These are phyloP conservation scores for Exophiala sp. DNA, from an alignment of 2,329 filamentous ascomycete genomes.

Conservation along the genomic window DNA sequence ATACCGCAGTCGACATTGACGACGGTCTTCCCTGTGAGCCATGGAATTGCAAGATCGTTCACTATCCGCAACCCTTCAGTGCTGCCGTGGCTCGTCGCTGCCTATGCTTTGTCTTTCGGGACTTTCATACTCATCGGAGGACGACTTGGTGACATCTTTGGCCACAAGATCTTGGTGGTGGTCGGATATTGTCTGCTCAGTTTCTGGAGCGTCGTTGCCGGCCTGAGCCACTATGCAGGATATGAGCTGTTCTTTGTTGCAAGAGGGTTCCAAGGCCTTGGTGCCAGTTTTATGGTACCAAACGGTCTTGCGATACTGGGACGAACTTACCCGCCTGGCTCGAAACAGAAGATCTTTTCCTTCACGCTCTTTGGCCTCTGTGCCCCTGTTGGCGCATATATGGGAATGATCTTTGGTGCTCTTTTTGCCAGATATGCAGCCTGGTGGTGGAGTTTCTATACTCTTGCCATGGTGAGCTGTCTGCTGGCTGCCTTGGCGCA, in stretches of 20 bases:
- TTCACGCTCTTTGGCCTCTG: slow-evolving; percentile 45
- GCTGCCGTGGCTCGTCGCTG: slow-evolving; percentile 39
- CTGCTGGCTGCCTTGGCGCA: slow-evolving; percentile 32
- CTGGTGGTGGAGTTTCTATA: slow-evolving; percentile 46
- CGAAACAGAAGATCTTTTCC: slow-evolving; percentile 49
- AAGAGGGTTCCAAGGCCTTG: slow-evolving; percentile 42
- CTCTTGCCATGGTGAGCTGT: slow-evolving; percentile 35
- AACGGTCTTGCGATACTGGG: slow-evolving; percentile 58
- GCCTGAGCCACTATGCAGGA: slow-evolving; percentile 35
- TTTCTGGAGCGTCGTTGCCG: slow-evolving; percentile 38
- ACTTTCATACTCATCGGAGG: slow-evolving; percentile 44
- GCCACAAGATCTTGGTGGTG: slow-evolving; percentile 40
- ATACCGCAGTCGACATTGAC: slow-evolving; percentile 35
- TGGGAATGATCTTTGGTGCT: slow-evolving; percentile 31
- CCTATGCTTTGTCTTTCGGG: slow-evolving; percentile 41
- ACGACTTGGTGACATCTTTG: slow-evolving; percentile 42
- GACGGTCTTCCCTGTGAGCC: slow-evolving; percentile 37
- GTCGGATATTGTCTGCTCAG: slow-evolving; percentile 39
- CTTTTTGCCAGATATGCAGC: slow-evolving; percentile 32
- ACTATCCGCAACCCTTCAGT: slow-evolving; percentile 31
- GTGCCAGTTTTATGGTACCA: slow-evolving; percentile 54
- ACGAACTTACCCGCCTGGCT: slow-evolving; percentile 48
- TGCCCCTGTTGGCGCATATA: slow-evolving; percentile 40
- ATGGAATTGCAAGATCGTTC: slow-evolving; percentile 44
- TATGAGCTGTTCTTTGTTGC: slow-evolving; percentile 36